Base-by-base conservation (phyloP, 192 early-diverging fungal genomes). In the Linnemannia exigua region DNA sequence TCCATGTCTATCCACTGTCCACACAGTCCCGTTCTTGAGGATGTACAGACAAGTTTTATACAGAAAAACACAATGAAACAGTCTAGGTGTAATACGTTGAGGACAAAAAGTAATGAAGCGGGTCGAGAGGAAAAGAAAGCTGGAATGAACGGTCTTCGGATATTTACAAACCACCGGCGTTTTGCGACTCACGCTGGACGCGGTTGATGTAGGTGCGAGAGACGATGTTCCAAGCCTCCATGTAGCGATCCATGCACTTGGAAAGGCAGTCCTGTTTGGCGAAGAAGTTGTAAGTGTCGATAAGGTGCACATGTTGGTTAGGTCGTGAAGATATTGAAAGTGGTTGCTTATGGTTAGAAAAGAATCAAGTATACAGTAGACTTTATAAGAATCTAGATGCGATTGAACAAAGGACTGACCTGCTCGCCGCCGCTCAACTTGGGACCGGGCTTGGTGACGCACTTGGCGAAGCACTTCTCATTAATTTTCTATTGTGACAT, bases 201-300 rank as follows among this genome's bases (percentile, higher is more conserved):
- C 95, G 90, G 71, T 87, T 88, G 28, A 97, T 89, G 47, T 97
- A 98, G 12, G 94, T 88, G 47, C 93, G 91, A 41, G 96, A 95
- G 17, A 96, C 92, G 19, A 93, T 86, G 84, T 97, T 96, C 95
- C 96, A 98, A 70, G 95, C 92, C 47, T 96, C 95, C 92, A 97
- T 93, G 90, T 96, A 98, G 77, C 95, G 93, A 87, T 97, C 94
- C 89, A 95, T 93, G 90, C 97, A 98, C 88, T 94, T 94, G 11
- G 92, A 90, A 44, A 97, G 75, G 81, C 94, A 95, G 31, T 90
- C 89, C 91, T 95, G 72, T 70, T 71, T 44, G 17, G 74, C 8
- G n/a, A 74, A 52, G 33, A 25, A 44, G 38, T 25, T 33, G 38
- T 5, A 36, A 76, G 17, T 44, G 47, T 66, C 12, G 67, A 68